Base-by-base conservation (phyloP, 306 rosid genomes). In the Styphnolobium japonicum region DNA sequence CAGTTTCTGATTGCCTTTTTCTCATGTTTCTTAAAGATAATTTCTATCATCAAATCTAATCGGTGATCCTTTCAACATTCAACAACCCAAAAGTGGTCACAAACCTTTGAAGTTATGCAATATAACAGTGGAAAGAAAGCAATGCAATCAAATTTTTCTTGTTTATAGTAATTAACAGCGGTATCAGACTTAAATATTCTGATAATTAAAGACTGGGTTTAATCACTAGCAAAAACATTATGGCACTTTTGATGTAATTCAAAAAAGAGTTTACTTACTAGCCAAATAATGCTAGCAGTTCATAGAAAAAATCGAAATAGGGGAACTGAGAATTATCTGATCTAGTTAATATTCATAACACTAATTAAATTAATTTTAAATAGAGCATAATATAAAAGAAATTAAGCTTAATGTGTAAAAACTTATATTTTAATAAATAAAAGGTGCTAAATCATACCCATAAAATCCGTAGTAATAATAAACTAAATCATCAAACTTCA, bases 91-190 rank as follows among this genome's bases (percentile, higher is more conserved):
- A 37, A 53, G 46, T 22, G 67, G 46, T 27, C 23, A 53, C 67
- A 37, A 52, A 23, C 53, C 73, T 39, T 65, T 23, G 7, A 63
- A 34, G 52, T 66, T 25, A 39, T 55, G 43, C 46, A 37, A 52
- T 77, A 25, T 27, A 53, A 66, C 55, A 64, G 42, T 66, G 56
- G 25, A 78, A 67, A 56, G 34, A 40, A 66, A 78, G 82, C 69
- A 67, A 78, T 2, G 6, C 33, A 66, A 52, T 22, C 53, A 78
- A 55, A 39, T 75, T 16, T 60, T 29, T 10, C 40, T 57, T 45
- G 18, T 46, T 36, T 36, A 58, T 45, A 12, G 62, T 18, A 29
- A 62, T 14, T 60, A 45, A 16, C 45, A 42, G 18, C 9, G 65
- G 42, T 23, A 62, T 56, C 42, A 39, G 9, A 56, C 23, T 36